Evolutionary conservation across 805 yeast species (phyloP).

Genomic region (Alloascoidea africana): DNA sequence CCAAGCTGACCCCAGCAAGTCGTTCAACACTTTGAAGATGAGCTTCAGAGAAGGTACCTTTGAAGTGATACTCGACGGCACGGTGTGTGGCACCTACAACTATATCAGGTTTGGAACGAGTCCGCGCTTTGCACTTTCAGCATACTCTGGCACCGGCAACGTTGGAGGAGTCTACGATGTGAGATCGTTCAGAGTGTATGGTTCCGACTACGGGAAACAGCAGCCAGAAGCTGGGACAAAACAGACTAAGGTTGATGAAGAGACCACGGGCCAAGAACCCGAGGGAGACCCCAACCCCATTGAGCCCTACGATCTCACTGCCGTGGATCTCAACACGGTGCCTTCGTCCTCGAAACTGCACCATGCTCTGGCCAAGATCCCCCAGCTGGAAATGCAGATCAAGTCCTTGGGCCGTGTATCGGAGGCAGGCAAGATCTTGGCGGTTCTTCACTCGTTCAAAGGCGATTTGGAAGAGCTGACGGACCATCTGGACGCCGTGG

Average conservation of each 20-base stretch:
- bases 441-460: too few species aligned
- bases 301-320: conserved; percentile 1
- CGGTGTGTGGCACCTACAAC: neutral
- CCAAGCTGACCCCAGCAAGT: neutral
- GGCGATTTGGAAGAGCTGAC: neutral
- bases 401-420: too few species aligned
- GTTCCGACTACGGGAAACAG: neutral
- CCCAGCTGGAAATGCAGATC: neutral
- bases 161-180: neutral
- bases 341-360: neutral
- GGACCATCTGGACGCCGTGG: neutral
- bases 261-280: too few species aligned
- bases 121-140: conserved; percentile 1
- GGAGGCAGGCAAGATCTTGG: neutral
- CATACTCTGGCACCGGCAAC: neutral
- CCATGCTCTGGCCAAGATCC: conserved; percentile 1
- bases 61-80: neutral
- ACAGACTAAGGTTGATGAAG: neutral
- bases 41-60: neutral
- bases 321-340: neutral
- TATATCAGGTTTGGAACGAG: neutral
- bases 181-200: neutral
- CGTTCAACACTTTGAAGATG: neutral
- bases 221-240: neutral
- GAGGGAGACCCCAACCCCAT: neutral